Evolutionary conservation across 2,329 filamentous ascomycete species (phyloP), one percentile per base, ranked within the genome.

Genomic region (Fusarium protoensiforme): DNA sequence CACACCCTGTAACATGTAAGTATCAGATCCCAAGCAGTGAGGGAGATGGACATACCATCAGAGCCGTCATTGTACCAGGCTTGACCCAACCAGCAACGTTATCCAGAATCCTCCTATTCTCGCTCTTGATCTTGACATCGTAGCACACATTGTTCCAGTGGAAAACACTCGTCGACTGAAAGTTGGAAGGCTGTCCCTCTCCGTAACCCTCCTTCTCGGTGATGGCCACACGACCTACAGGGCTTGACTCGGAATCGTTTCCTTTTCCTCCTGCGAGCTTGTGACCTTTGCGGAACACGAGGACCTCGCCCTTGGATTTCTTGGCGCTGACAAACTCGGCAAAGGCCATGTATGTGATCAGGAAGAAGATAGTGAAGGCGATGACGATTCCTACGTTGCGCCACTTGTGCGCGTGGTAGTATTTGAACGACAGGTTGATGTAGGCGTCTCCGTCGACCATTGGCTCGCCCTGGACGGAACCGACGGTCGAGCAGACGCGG

Each of bases 51-150:
- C 46, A 0, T 38, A 73, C 93, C 94, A 97, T 97, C 2, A 96
- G 86, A 54, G 93, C 94, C 7, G 94, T 97, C 68, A 96, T 83
- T 18, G 93, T 96, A 53, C 94, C 94, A 1, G 95, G 94, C 81
- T 96, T 95, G 71, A 97, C 94, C 93, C 93, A 97, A 33, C 94
- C 94, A 77, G 96, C 93, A 7, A 97, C 93, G 66, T 95, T 86
- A 74, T 97, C 91, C 41, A 97, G 85, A 76, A 97, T 92, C 22
- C 92, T 89, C 11, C 94, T 88, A 1, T 86, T 84, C 74, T 95
- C 90, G 9, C 86, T 86, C 84, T 95, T 96, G 81, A 96, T 94
- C 79, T 92, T 92, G 81, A 90, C 84, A 58, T 90, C 86, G 73
- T 87, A 97, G 82, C 91, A 94, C 0, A 96, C 91, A 71, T 95